phyloP scores from a whole-genome alignment of 495 filamentous ascomycete genomes.

The Sordaria brevicollis region DNA sequence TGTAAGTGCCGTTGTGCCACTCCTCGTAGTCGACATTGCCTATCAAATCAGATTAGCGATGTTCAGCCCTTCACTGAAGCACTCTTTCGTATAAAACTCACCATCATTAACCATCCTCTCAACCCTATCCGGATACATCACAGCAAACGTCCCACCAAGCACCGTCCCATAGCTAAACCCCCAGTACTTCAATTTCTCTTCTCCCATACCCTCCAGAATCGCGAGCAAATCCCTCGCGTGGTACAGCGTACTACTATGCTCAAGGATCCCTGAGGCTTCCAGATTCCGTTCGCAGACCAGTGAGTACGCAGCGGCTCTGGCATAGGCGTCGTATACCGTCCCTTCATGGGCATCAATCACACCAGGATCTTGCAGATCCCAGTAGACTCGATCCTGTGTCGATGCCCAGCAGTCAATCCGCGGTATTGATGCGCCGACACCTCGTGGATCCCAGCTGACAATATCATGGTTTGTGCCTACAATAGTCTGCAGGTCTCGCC shows the following conservation, averaged over 20 bases:
- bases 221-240: slow-evolving; percentile 35
- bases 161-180: slow-evolving; percentile 46
- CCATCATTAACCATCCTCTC: slow-evolving; percentile 40
- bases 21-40: slow-evolving; percentile 39
- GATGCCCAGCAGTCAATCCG: slow-evolving; percentile 32
- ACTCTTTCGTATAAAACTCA: slow-evolving; percentile 11
- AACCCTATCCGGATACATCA: slow-evolving; percentile 39
- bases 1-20: slow-evolving; percentile 35
- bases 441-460: slow-evolving; percentile 42
- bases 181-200: slow-evolving; percentile 41
- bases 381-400: slow-evolving; percentile 21
- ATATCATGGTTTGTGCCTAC: slow-evolving; percentile 38
- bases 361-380: slow-evolving; percentile 27
- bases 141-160: slow-evolving; percentile 41
- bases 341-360: slow-evolving; percentile 31
- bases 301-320: slow-evolving; percentile 27
- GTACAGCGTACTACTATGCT: slow-evolving; percentile 27
- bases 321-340: slow-evolving; percentile 29
- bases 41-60: slow-evolving; percentile 4
- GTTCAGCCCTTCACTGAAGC: slow-evolving; percentile 1
- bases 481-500: slow-evolving; percentile 31
- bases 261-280: slow-evolving; percentile 17
- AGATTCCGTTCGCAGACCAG: slow-evolving; percentile 22
- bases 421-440: slow-evolving; percentile 33
- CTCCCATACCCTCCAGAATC: slow-evolving; percentile 24